Evolutionary conservation across 805 yeast species (phyloP), one percentile per base, ranked within the genome.

Genomic region (Nematodospora valgi): DNA sequence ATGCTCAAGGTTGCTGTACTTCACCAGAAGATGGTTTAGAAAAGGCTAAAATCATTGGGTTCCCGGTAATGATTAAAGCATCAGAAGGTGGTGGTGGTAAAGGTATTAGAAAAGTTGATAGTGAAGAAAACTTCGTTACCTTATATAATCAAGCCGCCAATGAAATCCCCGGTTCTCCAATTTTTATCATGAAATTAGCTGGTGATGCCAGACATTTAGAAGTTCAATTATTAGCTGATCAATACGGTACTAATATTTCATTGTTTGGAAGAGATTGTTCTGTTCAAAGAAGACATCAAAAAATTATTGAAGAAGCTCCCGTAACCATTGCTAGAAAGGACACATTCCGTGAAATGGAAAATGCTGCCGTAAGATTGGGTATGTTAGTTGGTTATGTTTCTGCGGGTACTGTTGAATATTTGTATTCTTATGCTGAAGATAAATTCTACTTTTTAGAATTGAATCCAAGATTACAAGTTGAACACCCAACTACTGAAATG

Each of bases 81-180:
- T 88, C 97, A 40, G 99, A 93, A 79, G 99, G 99, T 73, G 99
- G 99, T 66, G 99, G 99, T 70, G 99, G 99, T 73, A 93, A 93
- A 69, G 99, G 99, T 77, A 93, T 93, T 62, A 83, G 99, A 72
- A 88, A 88, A 66, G 98, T 88, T 46, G 95, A 86, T 38, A 59
- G 72, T 44, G 96, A 84, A 61, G 80, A 78, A 45, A 85, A 88
- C 52, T 93, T 93, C 48, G 54, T 72, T 27, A 44, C 86, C 18
- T 65, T 85, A 44, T 93, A 91, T 59, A 80, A 81, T 48, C 99
- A 93, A 70, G 98, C 97, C 30, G 86, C 95, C 35, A 85, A 85
- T 51, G 99, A 93, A 70, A 91, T 93, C 35, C 98, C 99, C 18
- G 98, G 99, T 45, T 93, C 98, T 39, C 99, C 99, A 33, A 88